Evolutionary conservation across 1,284 basidiomycete species (phyloP).

Genomic region (Meira miltonrushii): DNA sequence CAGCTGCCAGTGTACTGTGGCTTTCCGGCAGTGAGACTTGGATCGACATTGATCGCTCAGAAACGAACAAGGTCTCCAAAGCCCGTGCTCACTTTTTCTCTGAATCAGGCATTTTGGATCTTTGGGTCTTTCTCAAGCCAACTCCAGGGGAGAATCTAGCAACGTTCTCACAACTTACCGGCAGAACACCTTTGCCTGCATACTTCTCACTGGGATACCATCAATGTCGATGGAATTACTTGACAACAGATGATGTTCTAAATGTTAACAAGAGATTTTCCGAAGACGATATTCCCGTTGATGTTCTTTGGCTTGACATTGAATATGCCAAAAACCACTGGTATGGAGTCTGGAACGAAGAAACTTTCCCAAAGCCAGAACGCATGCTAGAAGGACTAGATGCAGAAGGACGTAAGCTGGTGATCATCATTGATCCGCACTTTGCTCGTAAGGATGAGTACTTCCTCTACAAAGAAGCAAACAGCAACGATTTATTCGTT

Average conservation of each 20-base stretch:
- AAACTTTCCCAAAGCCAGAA: constrained; percentile 85
- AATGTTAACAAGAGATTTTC: not conserved
- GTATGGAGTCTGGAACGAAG: constrained; percentile 95
- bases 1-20: constrained; percentile 85
- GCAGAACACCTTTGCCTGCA: constrained; percentile 77
- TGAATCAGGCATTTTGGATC: constrained; percentile 89
- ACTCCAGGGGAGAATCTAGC: constrained; percentile 72
- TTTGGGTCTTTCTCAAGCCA: constrained; percentile 88
- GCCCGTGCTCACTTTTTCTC: constrained; percentile 87
- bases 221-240: constrained; percentile 98
- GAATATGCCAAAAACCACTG: constrained; percentile 83
- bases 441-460: constrained; percentile 76
- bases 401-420: constrained; percentile 84
- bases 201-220: constrained; percentile 91
- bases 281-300: constrained; percentile 70
- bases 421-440: constrained; percentile 94
- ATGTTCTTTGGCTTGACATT: constrained; percentile 98
- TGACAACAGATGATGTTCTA: constrained; percentile 81
- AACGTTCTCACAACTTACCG: constrained; percentile 80
- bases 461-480: constrained; percentile 79
- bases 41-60: constrained; percentile 65
- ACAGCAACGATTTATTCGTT: constrained; percentile 73
- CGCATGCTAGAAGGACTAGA: constrained; percentile 87
- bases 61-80: constrained; percentile 11
- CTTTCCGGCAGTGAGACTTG: constrained; percentile 90